Percentiles rank a stretch among this genome's conserved stretches.
These are phyloP conservation scores for Pseudogymnoascus sp. DNA, from an alignment of 2,329 filamentous ascomycete species.

Conservation along the genomic window DNA sequence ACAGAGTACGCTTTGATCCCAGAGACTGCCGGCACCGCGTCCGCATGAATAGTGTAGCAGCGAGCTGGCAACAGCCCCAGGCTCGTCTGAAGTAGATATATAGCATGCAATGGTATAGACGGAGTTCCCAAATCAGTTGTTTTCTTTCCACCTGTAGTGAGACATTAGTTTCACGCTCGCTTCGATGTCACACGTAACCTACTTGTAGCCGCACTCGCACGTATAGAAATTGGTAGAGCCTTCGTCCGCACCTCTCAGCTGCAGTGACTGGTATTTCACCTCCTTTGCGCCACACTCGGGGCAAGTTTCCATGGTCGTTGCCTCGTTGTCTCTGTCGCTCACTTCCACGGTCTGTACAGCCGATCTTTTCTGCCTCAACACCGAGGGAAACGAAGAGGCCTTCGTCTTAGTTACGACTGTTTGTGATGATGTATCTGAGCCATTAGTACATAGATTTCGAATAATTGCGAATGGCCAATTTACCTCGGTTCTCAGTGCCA, in stretches of 20 bases:
- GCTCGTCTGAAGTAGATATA: constrained; percentile 3
- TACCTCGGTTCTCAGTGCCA: constrained; percentile 75
- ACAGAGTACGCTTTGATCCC: constrained; percentile 89
- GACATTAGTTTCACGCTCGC: constrained; percentile 14
- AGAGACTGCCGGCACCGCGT: constrained; percentile 34
- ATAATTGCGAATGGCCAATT: constrained; percentile 19
- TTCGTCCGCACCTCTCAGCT: constrained; percentile 88
- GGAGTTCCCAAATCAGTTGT: constrained; percentile 28
- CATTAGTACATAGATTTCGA: constrained; percentile 4
- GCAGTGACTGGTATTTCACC: constrained; percentile 76
- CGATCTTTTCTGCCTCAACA: constrained; percentile 79
- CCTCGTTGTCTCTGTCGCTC: constrained; percentile 68
- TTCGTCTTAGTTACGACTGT: constrained; percentile 78
- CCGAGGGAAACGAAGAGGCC: constrained; percentile 79
- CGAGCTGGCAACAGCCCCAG: neutral
- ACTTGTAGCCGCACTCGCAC: constrained; percentile 82
- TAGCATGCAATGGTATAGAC: constrained; percentile 6
- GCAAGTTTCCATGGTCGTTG: constrained; percentile 60
- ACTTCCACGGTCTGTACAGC: constrained; percentile 73
- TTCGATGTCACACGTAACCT: constrained; percentile 30
- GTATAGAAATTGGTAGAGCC: constrained; percentile 86
- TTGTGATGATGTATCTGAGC: constrained; percentile 62
- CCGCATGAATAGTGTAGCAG: neutral
- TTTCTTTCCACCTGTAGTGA: constrained; percentile 28
- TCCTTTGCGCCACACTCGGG: constrained; percentile 72